Conservation (phyloP, 2,329 filamentous ascomycete species). For the Botrytis porri region DNA sequence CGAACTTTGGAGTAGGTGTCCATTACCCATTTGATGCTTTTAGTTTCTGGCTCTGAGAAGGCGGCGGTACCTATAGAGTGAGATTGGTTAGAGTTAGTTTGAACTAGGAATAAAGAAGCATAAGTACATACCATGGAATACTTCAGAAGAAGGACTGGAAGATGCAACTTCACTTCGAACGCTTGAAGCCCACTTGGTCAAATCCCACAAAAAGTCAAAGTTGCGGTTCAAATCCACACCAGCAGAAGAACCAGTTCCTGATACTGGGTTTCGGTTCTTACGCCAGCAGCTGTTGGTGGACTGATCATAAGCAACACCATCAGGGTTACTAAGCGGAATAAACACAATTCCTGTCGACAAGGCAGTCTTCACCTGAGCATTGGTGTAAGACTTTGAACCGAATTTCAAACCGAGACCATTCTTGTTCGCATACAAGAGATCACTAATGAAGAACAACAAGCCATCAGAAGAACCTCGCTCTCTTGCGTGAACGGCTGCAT, state of each 20-base stretch:
- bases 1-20: constrained; percentile 49
- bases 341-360: constrained; percentile 53
- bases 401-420: constrained; percentile 50
- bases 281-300: constrained; percentile 51
- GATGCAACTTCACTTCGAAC: constrained; percentile 44
- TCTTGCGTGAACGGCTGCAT: constrained; percentile 54
- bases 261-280: constrained; percentile 52
- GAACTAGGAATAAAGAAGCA: not conserved
- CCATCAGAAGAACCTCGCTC: constrained; percentile 57
- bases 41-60: constrained; percentile 55
- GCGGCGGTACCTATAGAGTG: constrained; percentile 43
- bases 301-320: constrained; percentile 52
- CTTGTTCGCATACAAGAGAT: constrained; percentile 53
- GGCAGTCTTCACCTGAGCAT: constrained; percentile 50
- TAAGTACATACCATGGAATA: constrained; percentile 40
- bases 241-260: constrained; percentile 37
- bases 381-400: constrained; percentile 50
- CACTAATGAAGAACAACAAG: constrained; percentile 55
- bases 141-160: constrained; percentile 27
- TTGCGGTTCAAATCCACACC: constrained; percentile 56
- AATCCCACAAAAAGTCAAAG: constrained; percentile 58
- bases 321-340: constrained; percentile 52
- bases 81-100: not conserved
- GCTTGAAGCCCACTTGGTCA: constrained; percentile 42
- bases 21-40: constrained; percentile 52